A percentile compares a stretch with the other conserved stretches of the same genome.
Evolutionary conservation across 768 basidiomycete genomes (phyloP).

Genomic region (Piloderma croceum): DNA sequence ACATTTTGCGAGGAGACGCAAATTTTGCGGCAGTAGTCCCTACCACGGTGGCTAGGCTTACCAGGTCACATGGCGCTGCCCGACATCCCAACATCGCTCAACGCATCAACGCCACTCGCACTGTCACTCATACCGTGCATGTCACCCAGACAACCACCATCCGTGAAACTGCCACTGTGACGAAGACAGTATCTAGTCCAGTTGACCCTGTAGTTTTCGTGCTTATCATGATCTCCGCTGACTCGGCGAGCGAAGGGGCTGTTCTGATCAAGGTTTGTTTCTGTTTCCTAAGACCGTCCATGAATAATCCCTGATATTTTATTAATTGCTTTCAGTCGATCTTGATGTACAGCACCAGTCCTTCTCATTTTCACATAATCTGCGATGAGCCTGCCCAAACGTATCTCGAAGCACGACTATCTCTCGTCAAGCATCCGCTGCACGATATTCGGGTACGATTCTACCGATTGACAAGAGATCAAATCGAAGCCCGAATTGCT

Average conservation of each 20-base stretch:
- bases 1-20: too few relatives aligned
- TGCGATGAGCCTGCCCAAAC: constrained; percentile 39
- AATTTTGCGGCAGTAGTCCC: too few relatives aligned
- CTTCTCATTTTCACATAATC: constrained; percentile 38
- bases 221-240: constrained; percentile 39
- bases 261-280: constrained; percentile 36
- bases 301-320: constrained; percentile 12
- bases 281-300: constrained; percentile 7
- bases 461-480: constrained; percentile 35
- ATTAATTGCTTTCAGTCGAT: constrained; percentile 28
- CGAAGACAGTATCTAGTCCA: constrained; percentile 1
- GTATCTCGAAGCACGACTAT: constrained; percentile 33
- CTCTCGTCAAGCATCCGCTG: constrained; percentile 33
- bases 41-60: too few relatives aligned
- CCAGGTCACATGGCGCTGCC: too few relatives aligned
- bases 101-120: too few relatives aligned
- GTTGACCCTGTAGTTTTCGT: constrained; percentile 35
- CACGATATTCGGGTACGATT: constrained; percentile 36
- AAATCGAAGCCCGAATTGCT: constrained; percentile 38
- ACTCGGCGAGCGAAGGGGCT: constrained; percentile 38
- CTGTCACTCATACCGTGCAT: too few relatives aligned
- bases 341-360: constrained; percentile 33
- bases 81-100: too few relatives aligned
- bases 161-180: constrained; percentile 9
- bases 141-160: too few relatives aligned